Base-by-base conservation (phyloP, 495 filamentous ascomycete genomes). In the Penicillium mononematosum region DNA sequence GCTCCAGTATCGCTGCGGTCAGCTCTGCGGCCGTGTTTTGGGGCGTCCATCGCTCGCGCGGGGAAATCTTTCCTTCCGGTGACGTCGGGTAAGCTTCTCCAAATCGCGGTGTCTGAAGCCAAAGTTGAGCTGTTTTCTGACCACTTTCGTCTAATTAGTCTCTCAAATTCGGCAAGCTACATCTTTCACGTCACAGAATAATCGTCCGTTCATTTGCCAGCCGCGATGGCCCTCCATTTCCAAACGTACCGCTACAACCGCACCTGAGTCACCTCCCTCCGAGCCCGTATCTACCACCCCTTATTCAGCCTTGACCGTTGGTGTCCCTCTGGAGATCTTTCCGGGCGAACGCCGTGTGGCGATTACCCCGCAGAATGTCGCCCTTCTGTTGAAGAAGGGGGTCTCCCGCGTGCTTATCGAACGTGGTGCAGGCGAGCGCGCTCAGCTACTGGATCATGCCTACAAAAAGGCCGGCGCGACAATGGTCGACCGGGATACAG, bases 351-450 rank as follows among this genome's bases (percentile, higher is more conserved):
- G 85, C 22, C 88, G 89, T 25, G 89, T 93, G 19, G 88, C 89
- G 16, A 78, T 93, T 31, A 91, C 88, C 1, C 89, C 89, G 7
- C 85, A 88, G 58, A 93, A 92, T 77, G 88, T 89, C 19, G 78
- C 83, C 2, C 71, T 91, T 24, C 71, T 93, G 4, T 78, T 88
- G 56, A 91, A 92, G 73, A 93, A 92, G 66, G 89, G 89, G 36
- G 90, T 89, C 66, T 75, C 77, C 36, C 83, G 83, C 42, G 83
- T 93, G 11, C 67, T 93, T 5, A 80, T 93, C 14, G 87, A 93
- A 64, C 82, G 81, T 19, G 88, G 86, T 14, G 89, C 89, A 12
- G 89, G 89, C n/a, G 76, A 81, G 43, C 77, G 83, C 55, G 88
- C 89, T 22, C 85, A 90, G 54, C 86, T 93, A 56, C 78, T 79